A percentile compares a stretch with the other conserved stretches of the same genome.
These are phyloP conservation scores for Geotrichum australiense DNA, from an alignment of 1,139 yeast genomes.

Conservation along the genomic window DNA sequence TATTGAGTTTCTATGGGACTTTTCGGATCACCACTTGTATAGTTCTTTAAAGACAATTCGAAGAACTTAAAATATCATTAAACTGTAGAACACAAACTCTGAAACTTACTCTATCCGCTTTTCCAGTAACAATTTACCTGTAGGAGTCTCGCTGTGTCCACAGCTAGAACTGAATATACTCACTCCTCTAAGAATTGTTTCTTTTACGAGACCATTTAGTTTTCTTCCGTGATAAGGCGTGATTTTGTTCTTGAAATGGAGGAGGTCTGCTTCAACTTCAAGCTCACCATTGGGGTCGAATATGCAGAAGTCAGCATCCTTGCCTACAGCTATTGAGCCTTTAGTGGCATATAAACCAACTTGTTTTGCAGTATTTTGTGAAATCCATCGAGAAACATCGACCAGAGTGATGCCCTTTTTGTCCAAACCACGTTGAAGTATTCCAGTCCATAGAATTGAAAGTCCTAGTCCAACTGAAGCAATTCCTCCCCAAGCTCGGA, in stretches of 20 bases:
- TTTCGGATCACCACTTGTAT: too few species aligned
- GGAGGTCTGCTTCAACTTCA: conserved; percentile 50
- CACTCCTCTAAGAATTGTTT: conserved; percentile 70
- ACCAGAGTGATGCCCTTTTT: conserved; percentile 32
- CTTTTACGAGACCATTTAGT: conserved; percentile 64
- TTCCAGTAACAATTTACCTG: conserved; percentile 55
- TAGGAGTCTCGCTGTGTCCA: conserved; percentile 51
- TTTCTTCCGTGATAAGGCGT: conserved; percentile 74
- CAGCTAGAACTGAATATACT: conserved; percentile 51
- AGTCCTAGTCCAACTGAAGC: conserved; percentile 87
- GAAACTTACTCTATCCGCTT: conserved; percentile 15
- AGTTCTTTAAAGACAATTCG: too few species aligned
- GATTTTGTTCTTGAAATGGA: conserved; percentile 73
- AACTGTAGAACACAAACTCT: too few species aligned
- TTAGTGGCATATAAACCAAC: conserved; percentile 67
- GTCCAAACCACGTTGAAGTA: conserved; percentile 26
- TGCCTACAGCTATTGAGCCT: conserved; percentile 64
- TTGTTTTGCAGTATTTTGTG: conserved; percentile 74
- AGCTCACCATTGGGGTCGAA: conserved; percentile 61
- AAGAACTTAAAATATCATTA: too few species aligned
- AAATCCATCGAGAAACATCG: conserved; percentile 72
- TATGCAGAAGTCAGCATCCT: conserved; percentile 79
- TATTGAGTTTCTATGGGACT: too few species aligned
- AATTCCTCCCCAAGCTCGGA: conserved; percentile 96
- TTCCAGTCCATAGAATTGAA: conserved; percentile 72